These are phyloP conservation scores for Nemania abortiva DNA, from an alignment of 2,329 filamentous ascomycete species.

Conservation along the genomic window DNA sequence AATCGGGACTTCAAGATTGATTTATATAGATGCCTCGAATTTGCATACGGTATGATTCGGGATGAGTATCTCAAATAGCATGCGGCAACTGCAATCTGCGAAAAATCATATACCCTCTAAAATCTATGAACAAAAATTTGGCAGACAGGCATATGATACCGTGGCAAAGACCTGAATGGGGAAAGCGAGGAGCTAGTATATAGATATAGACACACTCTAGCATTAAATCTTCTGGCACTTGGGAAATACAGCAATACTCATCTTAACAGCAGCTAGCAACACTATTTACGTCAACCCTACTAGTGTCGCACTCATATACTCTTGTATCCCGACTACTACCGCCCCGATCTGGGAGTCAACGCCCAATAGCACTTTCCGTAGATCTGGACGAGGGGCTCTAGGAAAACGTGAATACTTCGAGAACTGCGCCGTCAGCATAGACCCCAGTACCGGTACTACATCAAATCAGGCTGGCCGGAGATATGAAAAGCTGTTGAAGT, in stretches of 20 bases:
- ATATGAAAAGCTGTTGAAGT: not conserved
- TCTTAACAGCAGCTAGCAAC: not conserved
- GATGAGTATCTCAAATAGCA: too few species aligned
- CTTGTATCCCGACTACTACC: not conserved
- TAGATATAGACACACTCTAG: too few species aligned
- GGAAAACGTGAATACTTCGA: not conserved
- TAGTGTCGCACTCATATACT: not conserved
- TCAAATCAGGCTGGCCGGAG: not conserved
- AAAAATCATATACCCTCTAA: too few species aligned
- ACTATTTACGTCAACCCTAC: not conserved
- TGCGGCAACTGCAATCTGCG: too few species aligned
- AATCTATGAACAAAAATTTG: too few species aligned
- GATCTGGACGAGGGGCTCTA: not conserved
- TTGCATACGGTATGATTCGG: too few species aligned
- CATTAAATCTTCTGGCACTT: too few species aligned
- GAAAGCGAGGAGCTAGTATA: too few species aligned
- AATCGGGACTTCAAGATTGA: too few species aligned
- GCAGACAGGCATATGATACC: too few species aligned
- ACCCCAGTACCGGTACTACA: not conserved
- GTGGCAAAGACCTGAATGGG: too few species aligned
- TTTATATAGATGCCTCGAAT: too few species aligned
- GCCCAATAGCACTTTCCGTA: not conserved
- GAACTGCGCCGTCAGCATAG: not conserved
- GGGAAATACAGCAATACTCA: not conserved
- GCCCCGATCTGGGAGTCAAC: not conserved